Percentiles rank a stretch among this genome's conserved stretches.
phyloP scores from a whole-genome alignment of 169 alveolate species.

The Amoebophrya sp. region DNA sequence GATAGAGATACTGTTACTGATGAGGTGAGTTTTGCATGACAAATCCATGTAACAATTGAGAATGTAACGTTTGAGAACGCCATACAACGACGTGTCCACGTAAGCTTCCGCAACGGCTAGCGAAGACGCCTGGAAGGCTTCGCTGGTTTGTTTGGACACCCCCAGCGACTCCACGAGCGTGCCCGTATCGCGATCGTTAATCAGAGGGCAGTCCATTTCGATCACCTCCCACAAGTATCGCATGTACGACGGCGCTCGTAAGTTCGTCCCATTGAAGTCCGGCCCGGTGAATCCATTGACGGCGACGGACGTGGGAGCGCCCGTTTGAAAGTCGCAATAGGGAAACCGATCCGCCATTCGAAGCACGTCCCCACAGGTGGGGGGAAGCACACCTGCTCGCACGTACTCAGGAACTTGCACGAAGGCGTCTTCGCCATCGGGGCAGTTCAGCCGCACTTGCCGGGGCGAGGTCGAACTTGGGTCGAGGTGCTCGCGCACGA shows the following conservation, averaged over 20 bases:
- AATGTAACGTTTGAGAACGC: too few species aligned
- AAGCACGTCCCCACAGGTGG: neutral
- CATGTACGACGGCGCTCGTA: neutral
- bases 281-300: neutral
- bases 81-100: conserved; percentile 20
- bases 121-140: neutral
- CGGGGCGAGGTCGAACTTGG: neutral
- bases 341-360: neutral
- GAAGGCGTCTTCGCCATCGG: neutral
- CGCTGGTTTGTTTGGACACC: neutral
- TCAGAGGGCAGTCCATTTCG: neutral
- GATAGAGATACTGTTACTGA: too few species aligned
- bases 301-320: neutral
- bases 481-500: neutral
- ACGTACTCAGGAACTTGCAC: neutral
- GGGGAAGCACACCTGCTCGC: neutral
- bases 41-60: too few species aligned
- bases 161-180: neutral
- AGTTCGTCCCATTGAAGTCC: neutral
- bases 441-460: neutral
- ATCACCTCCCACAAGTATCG: neutral
- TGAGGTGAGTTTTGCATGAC: too few species aligned
- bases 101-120: neutral
- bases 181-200: neutral
- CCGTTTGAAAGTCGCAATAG: neutral